Conservation (phyloP, 148 eudicot genomes). For the Silene latifolia region DNA sequence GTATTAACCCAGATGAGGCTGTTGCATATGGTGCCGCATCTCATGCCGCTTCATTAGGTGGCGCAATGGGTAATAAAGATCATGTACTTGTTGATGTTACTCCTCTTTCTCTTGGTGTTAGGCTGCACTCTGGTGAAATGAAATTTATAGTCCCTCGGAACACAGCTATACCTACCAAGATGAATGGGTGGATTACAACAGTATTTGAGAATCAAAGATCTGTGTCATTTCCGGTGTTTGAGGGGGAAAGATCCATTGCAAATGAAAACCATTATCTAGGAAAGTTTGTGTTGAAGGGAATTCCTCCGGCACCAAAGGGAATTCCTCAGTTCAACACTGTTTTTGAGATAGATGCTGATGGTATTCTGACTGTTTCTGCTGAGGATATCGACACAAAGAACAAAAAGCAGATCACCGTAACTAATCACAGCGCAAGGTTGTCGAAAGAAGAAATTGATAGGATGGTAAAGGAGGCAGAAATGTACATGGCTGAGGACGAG, state of each 20-base stretch:
- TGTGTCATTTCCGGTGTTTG: background rate
- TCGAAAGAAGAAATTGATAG: slow-evolving; percentile 1
- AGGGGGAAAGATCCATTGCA: background rate
- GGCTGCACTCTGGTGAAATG: too few species aligned
- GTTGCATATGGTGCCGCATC: background rate
- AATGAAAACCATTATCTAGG: background rate
- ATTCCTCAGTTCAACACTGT: background rate
- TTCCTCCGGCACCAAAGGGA: background rate
- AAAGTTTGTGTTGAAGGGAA: background rate
- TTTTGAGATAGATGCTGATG: background rate
- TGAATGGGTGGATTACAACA: background rate
- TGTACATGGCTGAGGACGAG: too few species aligned
- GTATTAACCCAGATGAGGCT: slow-evolving; percentile 13
- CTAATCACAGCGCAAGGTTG: background rate
- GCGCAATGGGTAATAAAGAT: background rate
- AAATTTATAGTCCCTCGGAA: too few species aligned
- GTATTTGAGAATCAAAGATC: background rate
- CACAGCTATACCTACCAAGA: too few species aligned
- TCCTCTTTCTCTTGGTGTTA: slow-evolving; percentile 1
- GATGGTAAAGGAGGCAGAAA: too few species aligned
- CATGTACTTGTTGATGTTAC: background rate
- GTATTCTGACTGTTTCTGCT: background rate
- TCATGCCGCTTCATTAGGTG: background rate
- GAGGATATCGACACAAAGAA: background rate
- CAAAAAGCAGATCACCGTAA: background rate